phyloP scores from a whole-genome alignment of 805 yeast genomes.

The Metschnikowia gelsemii region DNA sequence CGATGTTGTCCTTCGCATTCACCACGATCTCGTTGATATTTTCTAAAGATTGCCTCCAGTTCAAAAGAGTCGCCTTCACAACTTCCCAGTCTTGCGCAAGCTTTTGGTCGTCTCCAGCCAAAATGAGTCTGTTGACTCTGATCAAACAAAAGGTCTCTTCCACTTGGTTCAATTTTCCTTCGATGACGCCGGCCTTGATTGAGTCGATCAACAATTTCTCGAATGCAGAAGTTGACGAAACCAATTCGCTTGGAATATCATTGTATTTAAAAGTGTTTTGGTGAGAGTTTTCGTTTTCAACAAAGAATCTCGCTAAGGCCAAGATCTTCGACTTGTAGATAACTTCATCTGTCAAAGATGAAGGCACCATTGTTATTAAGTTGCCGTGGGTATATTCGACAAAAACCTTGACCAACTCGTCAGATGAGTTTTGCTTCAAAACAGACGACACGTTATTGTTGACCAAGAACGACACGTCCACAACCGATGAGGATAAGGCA shows the following conservation, averaged over 20 bases:
- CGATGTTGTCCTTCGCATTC: constrained; percentile 44
- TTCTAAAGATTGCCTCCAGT: constrained; percentile 42
- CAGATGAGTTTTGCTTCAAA: constrained; percentile 26
- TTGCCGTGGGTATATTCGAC: constrained; percentile 37
- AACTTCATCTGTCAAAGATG: constrained; percentile 26
- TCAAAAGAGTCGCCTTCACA: constrained; percentile 34
- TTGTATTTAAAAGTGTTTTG: constrained; percentile 33
- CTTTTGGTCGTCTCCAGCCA: constrained; percentile 37
- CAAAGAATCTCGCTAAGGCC: constrained; percentile 41
- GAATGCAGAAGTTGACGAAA: constrained; percentile 31
- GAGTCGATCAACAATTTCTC: constrained; percentile 42
- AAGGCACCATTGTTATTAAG: constrained; percentile 26
- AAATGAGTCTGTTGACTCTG: constrained; percentile 40
- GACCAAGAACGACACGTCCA: constrained; percentile 43
- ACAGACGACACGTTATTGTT: constrained; percentile 41
- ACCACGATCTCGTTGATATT: constrained; percentile 43
- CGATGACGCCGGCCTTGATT: constrained; percentile 44
- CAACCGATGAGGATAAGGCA: constrained; percentile 36
- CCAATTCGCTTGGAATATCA: constrained; percentile 36
- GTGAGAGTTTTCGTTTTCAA: constrained; percentile 24
- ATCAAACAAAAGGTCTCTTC: constrained; percentile 40
- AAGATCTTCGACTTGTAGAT: constrained; percentile 39
- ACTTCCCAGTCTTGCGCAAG: constrained; percentile 35
- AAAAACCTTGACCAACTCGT: constrained; percentile 31
- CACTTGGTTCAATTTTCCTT: constrained; percentile 47